These are phyloP conservation scores for Amanita thiersii DNA, from an alignment of 768 basidiomycete genomes.

Conservation along the genomic window DNA sequence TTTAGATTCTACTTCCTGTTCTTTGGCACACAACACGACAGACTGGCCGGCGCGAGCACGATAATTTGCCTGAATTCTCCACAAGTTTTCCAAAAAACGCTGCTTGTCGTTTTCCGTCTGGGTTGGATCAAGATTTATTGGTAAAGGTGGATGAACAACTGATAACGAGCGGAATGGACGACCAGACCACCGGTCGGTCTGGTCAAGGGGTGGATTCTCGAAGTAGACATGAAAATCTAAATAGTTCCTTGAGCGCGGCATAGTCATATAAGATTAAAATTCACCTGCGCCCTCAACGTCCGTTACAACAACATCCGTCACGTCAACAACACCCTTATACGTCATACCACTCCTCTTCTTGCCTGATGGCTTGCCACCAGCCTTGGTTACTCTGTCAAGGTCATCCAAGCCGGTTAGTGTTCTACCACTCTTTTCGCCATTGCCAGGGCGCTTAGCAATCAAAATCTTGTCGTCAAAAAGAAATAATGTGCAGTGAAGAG, in stretches of 20 bases:
- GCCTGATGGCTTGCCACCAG: constrained; percentile 49
- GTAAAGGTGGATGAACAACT: constrained; percentile 68
- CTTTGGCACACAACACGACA: constrained; percentile 61
- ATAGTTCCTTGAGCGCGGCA: constrained; percentile 6
- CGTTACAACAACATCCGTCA: constrained; percentile 76
- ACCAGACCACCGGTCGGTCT: constrained; percentile 81
- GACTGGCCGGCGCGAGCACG: constrained; percentile 68
- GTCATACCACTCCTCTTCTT: constrained; percentile 77
- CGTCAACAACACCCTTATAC: constrained; percentile 78
- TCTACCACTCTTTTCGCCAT: constrained; percentile 68
- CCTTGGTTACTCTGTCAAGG: constrained; percentile 63
- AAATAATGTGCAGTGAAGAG: constrained; percentile 81
- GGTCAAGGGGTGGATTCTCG: constrained; percentile 74
- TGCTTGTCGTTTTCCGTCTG: constrained; percentile 62
- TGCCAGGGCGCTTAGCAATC: constrained; percentile 78
- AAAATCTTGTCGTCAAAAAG: constrained; percentile 93
- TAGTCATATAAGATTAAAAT: constrained; percentile 14
- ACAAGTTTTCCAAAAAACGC: constrained; percentile 83
- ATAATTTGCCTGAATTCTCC: constrained; percentile 80
- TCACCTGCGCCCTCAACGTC: constrained; percentile 82
- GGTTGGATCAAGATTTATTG: constrained; percentile 57
- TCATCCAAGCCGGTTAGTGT: constrained; percentile 71
- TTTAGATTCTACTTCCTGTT: constrained; percentile 67
- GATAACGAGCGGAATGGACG: constrained; percentile 76
- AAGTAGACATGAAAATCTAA: constrained; percentile 82